These are phyloP conservation scores for Cenchrus fungigraminus DNA, from an alignment of 176 grass and related monocot genomes.

Conservation along the genomic window DNA sequence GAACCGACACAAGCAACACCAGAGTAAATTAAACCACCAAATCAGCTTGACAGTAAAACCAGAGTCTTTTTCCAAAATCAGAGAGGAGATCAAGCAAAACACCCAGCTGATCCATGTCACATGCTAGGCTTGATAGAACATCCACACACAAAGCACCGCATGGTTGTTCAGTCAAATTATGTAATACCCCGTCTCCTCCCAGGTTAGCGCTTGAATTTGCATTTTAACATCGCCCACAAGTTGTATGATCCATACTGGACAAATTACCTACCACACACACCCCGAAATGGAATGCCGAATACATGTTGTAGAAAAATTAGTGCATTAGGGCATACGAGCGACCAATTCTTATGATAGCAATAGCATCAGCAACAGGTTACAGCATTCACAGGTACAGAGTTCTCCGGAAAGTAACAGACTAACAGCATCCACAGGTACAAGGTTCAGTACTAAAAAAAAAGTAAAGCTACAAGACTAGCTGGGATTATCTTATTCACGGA, in stretches of 20 bases:
- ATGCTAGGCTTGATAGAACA: too few species aligned
- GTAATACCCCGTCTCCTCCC: too few species aligned
- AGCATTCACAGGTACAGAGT: background rate
- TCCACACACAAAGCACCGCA: too few species aligned
- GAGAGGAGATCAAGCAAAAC: too few species aligned
- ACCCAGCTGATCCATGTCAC: too few species aligned
- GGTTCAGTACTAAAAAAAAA: slow-evolving; percentile 18
- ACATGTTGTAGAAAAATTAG: background rate
- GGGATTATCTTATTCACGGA: slow-evolving; percentile 36
- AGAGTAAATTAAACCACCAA: too few species aligned
- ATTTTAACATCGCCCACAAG: background rate
- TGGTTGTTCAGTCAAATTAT: too few species aligned
- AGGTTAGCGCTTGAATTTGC: background rate
- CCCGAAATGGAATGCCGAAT: background rate
- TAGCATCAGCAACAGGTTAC: background rate
- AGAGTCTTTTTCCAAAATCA: too few species aligned
- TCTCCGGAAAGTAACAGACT: background rate
- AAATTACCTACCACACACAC: background rate
- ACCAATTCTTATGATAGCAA: slow-evolving; percentile 9
- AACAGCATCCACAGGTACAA: slow-evolving; percentile 19
- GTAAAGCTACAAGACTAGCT: slow-evolving; percentile 25
- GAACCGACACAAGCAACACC: too few species aligned
- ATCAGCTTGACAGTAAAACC: too few species aligned
- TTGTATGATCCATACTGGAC: background rate
- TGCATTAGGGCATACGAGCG: background rate